Evolutionary conservation across 495 filamentous ascomycete species (phyloP).

Genomic region (Chaetomium cochliodes): DNA sequence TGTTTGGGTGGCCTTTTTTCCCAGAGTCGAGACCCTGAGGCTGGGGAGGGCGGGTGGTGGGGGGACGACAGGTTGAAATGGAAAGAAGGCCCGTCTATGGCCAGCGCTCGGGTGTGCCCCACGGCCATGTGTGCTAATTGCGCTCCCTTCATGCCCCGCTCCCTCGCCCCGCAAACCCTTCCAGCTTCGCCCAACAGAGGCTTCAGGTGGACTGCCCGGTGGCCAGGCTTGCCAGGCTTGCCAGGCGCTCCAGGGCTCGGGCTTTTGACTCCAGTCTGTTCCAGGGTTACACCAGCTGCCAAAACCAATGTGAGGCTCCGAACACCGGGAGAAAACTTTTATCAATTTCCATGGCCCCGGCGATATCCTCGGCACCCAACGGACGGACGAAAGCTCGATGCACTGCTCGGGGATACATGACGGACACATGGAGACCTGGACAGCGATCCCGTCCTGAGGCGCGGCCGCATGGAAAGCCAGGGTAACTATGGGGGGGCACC

Average conservation of each 20-base stretch:
- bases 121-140: conserved; percentile 8
- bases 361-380: not conserved
- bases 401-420: too few species aligned
- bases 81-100: conserved; percentile 18
- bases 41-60: conserved; percentile 12
- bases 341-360: not conserved
- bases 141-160: conserved; percentile 5
- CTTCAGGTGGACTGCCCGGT: not conserved
- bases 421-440: too few species aligned
- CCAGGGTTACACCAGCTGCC: conserved; percentile 6
- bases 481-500: too few species aligned
- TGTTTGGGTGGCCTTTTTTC: conserved; percentile 20
- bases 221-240: too few species aligned
- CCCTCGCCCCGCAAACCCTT: not conserved
- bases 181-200: conserved; percentile 1
- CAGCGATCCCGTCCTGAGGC: too few species aligned
- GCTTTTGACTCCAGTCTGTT: not conserved
- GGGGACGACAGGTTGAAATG: conserved; percentile 20
- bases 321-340: conserved; percentile 9
- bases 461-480: too few species aligned
- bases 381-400: not conserved
- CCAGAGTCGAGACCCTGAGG: conserved; percentile 12
- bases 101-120: conserved; percentile 14
- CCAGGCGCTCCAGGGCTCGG: not conserved
- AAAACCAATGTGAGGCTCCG: conserved; percentile 10